Evolutionary conservation across 192 early-diverging fungal genomes (phyloP).

Genomic region (Gorgonomyces haynaldii): DNA sequence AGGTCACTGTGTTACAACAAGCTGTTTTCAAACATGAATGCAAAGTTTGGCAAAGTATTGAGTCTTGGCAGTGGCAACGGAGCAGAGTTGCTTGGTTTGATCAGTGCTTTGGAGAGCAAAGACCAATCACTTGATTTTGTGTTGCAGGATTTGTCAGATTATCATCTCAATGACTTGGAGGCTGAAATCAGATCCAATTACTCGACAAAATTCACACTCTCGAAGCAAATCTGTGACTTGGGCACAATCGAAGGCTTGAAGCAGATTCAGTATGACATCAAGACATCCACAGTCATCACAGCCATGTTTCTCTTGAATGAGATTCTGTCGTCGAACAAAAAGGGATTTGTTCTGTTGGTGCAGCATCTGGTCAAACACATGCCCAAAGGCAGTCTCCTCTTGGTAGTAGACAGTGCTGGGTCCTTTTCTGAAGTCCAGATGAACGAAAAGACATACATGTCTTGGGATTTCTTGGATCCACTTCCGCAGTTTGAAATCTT

Average conservation of each 20-base stretch:
- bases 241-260: constrained; percentile 33
- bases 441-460: constrained; percentile 67
- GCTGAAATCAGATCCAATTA: background rate
- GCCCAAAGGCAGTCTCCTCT: constrained; percentile 50
- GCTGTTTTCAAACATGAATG: constrained; percentile 49
- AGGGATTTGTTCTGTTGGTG: constrained; percentile 63
- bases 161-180: background rate
- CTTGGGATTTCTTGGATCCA: constrained; percentile 76
- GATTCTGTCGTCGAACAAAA: constrained; percentile 65
- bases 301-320: constrained; percentile 92
- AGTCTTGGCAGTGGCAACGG: constrained; percentile 77
- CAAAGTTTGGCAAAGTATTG: constrained; percentile 29
- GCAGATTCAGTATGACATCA: constrained; percentile 33
- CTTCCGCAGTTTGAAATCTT: constrained; percentile 57
- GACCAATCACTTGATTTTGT: background rate
- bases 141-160: constrained; percentile 3
- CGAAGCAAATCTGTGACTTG: constrained; percentile 45
- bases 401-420: constrained; percentile 86
- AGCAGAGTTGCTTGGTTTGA: constrained; percentile 70
- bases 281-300: constrained; percentile 59
- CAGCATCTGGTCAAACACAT: constrained; percentile 52
- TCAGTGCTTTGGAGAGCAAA: constrained; percentile 36
- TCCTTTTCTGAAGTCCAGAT: constrained; percentile 80
- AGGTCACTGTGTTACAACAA: constrained; percentile 78
- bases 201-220: constrained; percentile 17